Percentiles rank a stretch among this genome's conserved stretches.
Evolutionary conservation across 2,329 filamentous ascomycete genomes (phyloP).

Genomic region (Arthrinium phaeospermum): DNA sequence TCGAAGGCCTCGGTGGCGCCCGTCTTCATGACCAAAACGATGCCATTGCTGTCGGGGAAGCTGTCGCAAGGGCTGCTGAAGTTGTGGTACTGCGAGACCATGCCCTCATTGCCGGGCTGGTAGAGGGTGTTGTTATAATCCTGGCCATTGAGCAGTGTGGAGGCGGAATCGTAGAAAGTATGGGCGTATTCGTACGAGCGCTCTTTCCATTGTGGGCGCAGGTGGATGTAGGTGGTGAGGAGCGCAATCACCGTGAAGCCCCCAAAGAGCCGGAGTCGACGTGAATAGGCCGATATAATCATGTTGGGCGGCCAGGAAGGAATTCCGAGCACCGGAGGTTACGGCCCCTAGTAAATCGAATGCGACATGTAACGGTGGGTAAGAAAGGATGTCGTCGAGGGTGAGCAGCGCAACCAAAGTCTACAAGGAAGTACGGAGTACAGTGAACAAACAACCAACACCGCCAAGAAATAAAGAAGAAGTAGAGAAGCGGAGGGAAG

Average conservation of each 20-base stretch:
- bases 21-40: conserved; percentile 63
- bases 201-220: conserved; percentile 35
- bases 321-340: conserved; percentile 12
- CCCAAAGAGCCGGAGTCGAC: conserved; percentile 37
- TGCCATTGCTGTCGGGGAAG: conserved; percentile 49
- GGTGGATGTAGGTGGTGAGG: conserved; percentile 33
- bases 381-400: background rate
- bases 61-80: conserved; percentile 45
- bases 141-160: conserved; percentile 32
- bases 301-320: conserved; percentile 26
- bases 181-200: conserved; percentile 36
- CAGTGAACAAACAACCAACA: background rate
- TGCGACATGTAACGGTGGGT: conserved; percentile 5
- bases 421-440: background rate
- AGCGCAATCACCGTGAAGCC: conserved; percentile 31
- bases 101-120: conserved; percentile 41
- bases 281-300: conserved; percentile 38
- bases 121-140: conserved; percentile 49
- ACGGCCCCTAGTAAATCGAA: conserved; percentile 1
- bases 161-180: conserved; percentile 37
- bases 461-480: background rate
- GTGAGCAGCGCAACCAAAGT: background rate
- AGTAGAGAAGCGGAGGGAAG: background rate
- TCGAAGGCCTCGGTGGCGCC: conserved; percentile 61
- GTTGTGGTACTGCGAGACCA: conserved; percentile 43